Percentiles rank a stretch among this genome's conserved stretches.
These are phyloP conservation scores for Salix suchowensis DNA, from an alignment of 345 rosid species.

Conservation along the genomic window DNA sequence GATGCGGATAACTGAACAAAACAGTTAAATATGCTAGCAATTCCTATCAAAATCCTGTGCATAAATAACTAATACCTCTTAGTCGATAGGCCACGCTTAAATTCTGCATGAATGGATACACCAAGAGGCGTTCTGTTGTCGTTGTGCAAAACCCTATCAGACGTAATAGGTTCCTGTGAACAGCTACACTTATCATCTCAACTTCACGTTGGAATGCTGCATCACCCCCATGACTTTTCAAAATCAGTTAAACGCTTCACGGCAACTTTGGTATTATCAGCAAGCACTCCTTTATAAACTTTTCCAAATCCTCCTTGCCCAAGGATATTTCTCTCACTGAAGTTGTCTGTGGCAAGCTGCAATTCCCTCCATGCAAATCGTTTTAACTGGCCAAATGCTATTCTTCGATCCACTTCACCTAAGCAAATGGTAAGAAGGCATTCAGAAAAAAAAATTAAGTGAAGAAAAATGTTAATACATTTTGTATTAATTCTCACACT, in stretches of 20 bases:
- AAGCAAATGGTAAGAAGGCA: constrained; percentile 8
- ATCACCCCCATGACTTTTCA: constrained; percentile 91
- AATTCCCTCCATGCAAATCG: constrained; percentile 92
- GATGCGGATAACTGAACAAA: background rate
- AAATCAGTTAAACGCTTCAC: constrained; percentile 91
- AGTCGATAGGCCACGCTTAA: constrained; percentile 84
- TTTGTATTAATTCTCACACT: background rate
- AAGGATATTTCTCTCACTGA: constrained; percentile 76
- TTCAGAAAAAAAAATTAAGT: background rate
- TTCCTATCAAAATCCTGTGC: background rate
- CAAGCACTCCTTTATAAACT: constrained; percentile 86
- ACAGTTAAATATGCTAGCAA: background rate
- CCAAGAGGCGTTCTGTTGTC: constrained; percentile 82
- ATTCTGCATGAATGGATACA: constrained; percentile 93
- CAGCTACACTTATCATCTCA: constrained; percentile 97
- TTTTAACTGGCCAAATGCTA: constrained; percentile 89
- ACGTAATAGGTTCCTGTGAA: constrained; percentile 79
- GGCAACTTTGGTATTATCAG: constrained; percentile 72
- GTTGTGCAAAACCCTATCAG: constrained; percentile 95
- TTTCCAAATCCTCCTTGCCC: constrained; percentile 98
- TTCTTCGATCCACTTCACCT: constrained; percentile 96
- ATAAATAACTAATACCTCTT: constrained; percentile 48
- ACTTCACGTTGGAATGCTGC: constrained; percentile 95
- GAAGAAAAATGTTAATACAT: background rate
- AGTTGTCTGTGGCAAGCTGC: constrained; percentile 80